phyloP scores from a whole-genome alignment of 1,284 basidiomycete genomes.

The Afroboletus lepidellus region DNA sequence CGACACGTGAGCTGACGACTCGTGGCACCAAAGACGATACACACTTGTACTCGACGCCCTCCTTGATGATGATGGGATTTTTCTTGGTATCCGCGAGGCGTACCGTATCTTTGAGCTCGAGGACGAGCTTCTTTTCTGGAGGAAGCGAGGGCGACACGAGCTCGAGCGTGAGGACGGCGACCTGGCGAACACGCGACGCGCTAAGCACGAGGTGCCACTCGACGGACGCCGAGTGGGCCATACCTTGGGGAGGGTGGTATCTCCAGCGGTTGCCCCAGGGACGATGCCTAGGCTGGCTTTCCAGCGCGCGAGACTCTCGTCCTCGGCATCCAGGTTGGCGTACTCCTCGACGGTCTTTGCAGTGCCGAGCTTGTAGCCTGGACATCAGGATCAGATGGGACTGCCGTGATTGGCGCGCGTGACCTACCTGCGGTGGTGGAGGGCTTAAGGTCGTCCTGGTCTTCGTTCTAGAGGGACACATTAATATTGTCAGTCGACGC shows the following conservation, averaged over 20 bases:
- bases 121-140: conserved; percentile 53
- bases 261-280: conserved; percentile 43
- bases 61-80: conserved; percentile 76
- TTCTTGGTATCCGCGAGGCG: conserved; percentile 57
- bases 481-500: conserved; percentile 10
- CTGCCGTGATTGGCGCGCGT: not conserved
- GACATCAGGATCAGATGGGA: conserved; percentile 20
- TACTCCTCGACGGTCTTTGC: conserved; percentile 71
- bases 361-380: conserved; percentile 72
- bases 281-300: conserved; percentile 87
- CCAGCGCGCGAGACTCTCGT: conserved; percentile 86
- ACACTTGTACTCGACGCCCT: conserved; percentile 82
- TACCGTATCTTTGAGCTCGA: conserved; percentile 53
- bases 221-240: not conserved
- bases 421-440: conserved; percentile 60
- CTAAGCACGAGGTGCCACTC: conserved; percentile 11
- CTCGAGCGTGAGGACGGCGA: conserved; percentile 69
- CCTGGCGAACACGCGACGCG: conserved; percentile 38
- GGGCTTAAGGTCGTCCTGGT: conserved; percentile 64
- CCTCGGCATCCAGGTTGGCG: conserved; percentile 75
- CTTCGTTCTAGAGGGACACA: conserved; percentile 47
- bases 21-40: conserved; percentile 8
- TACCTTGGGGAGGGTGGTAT: conserved; percentile 64
- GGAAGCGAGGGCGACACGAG: conserved; percentile 69
- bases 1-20: conserved; percentile 7